Base-by-base conservation (phyloP, 768 basidiomycete species). In the Termitomyces sp. region DNA sequence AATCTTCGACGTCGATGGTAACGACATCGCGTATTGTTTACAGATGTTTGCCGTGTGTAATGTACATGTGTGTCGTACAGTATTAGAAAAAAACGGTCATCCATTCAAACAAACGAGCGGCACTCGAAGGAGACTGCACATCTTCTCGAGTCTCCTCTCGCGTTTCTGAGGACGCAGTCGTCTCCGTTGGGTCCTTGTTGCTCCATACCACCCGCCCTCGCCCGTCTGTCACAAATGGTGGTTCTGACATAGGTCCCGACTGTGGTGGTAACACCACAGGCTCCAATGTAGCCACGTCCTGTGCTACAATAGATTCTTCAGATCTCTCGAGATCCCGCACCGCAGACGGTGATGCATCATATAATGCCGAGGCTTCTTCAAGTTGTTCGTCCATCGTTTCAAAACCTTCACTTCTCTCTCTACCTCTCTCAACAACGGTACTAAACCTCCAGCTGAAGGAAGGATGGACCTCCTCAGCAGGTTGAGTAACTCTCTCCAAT, bases 1-100 rank as follows among this genome's bases (percentile, higher is more conserved):
- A 65, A 91, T 83, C 3, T 82, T 87, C 13, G 85, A 79, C 7
- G 89, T 91, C 13, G 89, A 89, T 34, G 86, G 84, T 56, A 91
- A 75, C 27, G 89, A 91, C 89, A 91, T 91, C 33, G 24, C 27
- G 24, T 34, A 22, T 27, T 47, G 39, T 56, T 63, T 58, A 58
- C 54, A 56, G 4, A 20, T 58, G 51, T 61, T 63, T 59, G 36
- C 30, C 3, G 37, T 24, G 33, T 33, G 41, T 49, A 56, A 15
- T 54, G 15, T 62, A 62, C 61, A 55, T 18, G 6, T 24, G 15
- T 27, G 2, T 2, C 9, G 24, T 50, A 31, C 12, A 6, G 41
- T 55, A 20, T 20, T 60, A 52, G 22, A 61, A 55, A 46, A 63
- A 55, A 66, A 67, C 58, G 15, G 71, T 55, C 57, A 72, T 59